A percentile compares a stretch with the other conserved stretches of the same genome.
These are phyloP conservation scores for Dioscorea cayenensis DNA, from an alignment of 116 monocot species.

Conservation along the genomic window DNA sequence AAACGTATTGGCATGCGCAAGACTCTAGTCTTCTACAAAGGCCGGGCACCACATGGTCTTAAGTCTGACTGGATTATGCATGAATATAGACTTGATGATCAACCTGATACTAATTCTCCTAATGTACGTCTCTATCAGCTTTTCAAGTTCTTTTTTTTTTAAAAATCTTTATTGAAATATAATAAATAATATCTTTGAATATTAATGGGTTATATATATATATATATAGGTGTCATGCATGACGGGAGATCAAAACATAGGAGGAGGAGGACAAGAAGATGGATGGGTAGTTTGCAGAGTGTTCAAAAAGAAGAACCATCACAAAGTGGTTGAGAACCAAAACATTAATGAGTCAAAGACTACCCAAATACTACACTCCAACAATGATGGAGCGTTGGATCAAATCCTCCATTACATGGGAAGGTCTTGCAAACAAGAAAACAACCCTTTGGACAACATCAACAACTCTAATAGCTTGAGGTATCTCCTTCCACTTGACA, in stretches of 20 bases:
- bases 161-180: no score
- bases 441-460: neutral
- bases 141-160: no score
- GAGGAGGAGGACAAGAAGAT: slow-evolving; percentile 43
- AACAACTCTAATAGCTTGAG: slow-evolving; percentile 2
- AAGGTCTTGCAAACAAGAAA: slow-evolving; percentile 75
- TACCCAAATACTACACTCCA: slow-evolving; percentile 22
- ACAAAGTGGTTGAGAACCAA: slow-evolving; percentile 30
- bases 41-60: slow-evolving; percentile 65
- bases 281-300: slow-evolving; percentile 93
- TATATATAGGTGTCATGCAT: slow-evolving; percentile 8
- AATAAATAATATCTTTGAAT: no score
- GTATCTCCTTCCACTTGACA: slow-evolving; percentile 24
- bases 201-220: neutral
- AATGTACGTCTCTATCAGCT: slow-evolving; percentile 3
- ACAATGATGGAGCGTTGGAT: slow-evolving; percentile 42
- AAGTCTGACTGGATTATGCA: slow-evolving; percentile 89
- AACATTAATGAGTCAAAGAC: slow-evolving; percentile 27
- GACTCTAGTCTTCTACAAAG: slow-evolving; percentile 80
- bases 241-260: slow-evolving; percentile 17
- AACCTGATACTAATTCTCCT: slow-evolving; percentile 17
- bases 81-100: slow-evolving; percentile 62
- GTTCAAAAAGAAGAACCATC: slow-evolving; percentile 85
- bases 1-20: slow-evolving; percentile 79
- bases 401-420: slow-evolving; percentile 79